Base-by-base conservation (phyloP, 306 rosid species). In the Cucurbita maxima region DNA sequence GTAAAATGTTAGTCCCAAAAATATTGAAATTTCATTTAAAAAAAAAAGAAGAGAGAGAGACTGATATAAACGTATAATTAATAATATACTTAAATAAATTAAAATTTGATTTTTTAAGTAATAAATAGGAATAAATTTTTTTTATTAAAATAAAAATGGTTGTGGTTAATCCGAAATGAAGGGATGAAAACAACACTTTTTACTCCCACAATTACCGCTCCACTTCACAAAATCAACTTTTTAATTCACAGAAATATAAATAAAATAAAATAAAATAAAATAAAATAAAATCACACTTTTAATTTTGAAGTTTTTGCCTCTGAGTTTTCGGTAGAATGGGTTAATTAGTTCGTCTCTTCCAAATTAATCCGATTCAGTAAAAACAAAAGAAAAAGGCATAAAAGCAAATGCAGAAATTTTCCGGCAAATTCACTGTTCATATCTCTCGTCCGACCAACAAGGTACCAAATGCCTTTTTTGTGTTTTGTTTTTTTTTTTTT, bases 171-270 rank as follows among this genome's bases (percentile, higher is more conserved):
- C 47, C 30, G 43, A 69, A 69, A 69, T 8, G 12, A 48, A 48
- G 74, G 58, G 44, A 34, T 8, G 13, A 47, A 69, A 11, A 48
- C 58, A 47, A 69, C 73, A 22, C 41, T 0, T 48, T 69, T 69
- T 58, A 36, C 66, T 48, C 56, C 81, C 86, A 77, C 4, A 54
- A 77, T 81, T 76, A 73, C 64, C 86, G 83, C 72, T 76, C 79
- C 61, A 36, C 66, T 73, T 63, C 56, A 56, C 55, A 66, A 64
- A 45, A 78, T 71, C 15, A 50, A 72, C 76, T 38, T 30, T 59
- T 59, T 72, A 25, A 78, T 38, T 71, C 78, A 78, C 40, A 67
- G 6, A 67, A 22, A 47, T 40, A 43, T 57, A 45, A 68, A n/a
- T n/a, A n/a, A n/a, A n/a, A n/a, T n/a, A n/a, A n/a, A n/a, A n/a